phyloP scores from a whole-genome alignment of 2,329 filamentous ascomycete genomes.

The Botrytis fragariae region DNA sequence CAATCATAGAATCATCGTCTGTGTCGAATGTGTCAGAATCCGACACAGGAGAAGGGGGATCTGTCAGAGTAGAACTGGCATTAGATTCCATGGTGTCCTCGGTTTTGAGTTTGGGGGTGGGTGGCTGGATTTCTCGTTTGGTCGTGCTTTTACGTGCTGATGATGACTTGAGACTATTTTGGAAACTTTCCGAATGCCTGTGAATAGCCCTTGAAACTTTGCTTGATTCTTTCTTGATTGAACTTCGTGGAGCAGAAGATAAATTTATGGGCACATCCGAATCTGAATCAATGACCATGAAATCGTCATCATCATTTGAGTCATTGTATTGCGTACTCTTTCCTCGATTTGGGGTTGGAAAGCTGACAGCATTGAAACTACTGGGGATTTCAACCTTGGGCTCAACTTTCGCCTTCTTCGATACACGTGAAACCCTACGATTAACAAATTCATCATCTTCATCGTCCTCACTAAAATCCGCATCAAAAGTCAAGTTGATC shows the following conservation, averaged over 20 bases:
- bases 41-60: neutral
- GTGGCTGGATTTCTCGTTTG: neutral
- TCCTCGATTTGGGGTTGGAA: constrained; percentile 19
- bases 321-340: constrained; percentile 28
- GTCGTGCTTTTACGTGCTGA: neutral
- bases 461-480: constrained; percentile 19
- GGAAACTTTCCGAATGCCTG: constrained; percentile 12
- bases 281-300: constrained; percentile 27
- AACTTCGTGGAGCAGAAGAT: constrained; percentile 1
- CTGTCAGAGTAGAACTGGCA: neutral
- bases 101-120: constrained; percentile 15
- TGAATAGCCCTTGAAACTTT: constrained; percentile 1
- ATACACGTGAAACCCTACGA: constrained; percentile 13
- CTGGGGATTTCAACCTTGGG: constrained; percentile 34
- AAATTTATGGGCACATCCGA: constrained; percentile 24
- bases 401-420: constrained; percentile 32
- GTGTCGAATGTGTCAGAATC: constrained; percentile 26
- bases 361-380: constrained; percentile 32
- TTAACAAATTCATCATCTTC: constrained; percentile 19
- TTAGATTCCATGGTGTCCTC: constrained; percentile 24
- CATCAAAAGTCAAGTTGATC: constrained; percentile 23
- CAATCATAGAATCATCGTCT: constrained; percentile 19
- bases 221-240: neutral
- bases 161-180: neutral
- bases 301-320: constrained; percentile 27